Evolutionary conservation across 1,284 basidiomycete species (phyloP).

Genomic region (Amylostereum areolatum): DNA sequence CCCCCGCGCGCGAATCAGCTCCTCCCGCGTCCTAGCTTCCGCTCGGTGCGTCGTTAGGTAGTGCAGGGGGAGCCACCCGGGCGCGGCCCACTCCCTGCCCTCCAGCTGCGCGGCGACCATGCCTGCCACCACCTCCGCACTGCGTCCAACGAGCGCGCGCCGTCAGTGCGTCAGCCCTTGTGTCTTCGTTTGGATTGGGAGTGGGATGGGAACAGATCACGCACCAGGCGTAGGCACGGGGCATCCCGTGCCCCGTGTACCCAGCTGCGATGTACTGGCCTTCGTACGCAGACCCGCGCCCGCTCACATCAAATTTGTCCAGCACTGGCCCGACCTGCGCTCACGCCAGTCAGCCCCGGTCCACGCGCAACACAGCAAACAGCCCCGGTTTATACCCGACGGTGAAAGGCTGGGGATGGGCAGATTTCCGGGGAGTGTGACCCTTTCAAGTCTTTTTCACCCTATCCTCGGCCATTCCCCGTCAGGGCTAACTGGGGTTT

Average conservation of each 20-base stretch:
- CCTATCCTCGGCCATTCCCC: too few relatives aligned
- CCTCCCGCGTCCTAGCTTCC: too few relatives aligned
- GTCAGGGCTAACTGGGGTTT: too few relatives aligned
- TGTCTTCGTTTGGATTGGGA: not conserved
- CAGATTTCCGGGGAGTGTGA: too few relatives aligned
- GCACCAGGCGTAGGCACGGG: slow-evolving; percentile 67
- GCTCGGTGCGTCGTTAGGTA: slow-evolving; percentile 39
- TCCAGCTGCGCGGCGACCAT: slow-evolving; percentile 56
- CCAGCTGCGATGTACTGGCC: slow-evolving; percentile 76
- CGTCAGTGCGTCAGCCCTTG: not conserved
- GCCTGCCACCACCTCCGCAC: slow-evolving; percentile 59
- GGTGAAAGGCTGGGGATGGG: too few relatives aligned
- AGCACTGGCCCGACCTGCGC: slow-evolving; percentile 61
- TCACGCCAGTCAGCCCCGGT: not conserved
- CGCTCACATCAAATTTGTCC: slow-evolving; percentile 17
- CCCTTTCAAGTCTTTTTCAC: too few relatives aligned
- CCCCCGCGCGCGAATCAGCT: too few relatives aligned
- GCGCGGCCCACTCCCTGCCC: slow-evolving; percentile 41
- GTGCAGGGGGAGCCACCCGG: slow-evolving; percentile 59
- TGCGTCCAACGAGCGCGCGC: slow-evolving; percentile 19
- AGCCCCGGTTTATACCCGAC: too few relatives aligned
- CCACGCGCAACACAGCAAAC: too few relatives aligned
- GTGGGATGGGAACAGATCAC: slow-evolving; percentile 12
- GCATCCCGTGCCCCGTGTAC: slow-evolving; percentile 79
- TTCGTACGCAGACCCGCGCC: slow-evolving; percentile 20